These are phyloP conservation scores for Teunomyces barrocoloradensis DNA, from an alignment of 805 yeast genomes.

Conservation along the genomic window DNA sequence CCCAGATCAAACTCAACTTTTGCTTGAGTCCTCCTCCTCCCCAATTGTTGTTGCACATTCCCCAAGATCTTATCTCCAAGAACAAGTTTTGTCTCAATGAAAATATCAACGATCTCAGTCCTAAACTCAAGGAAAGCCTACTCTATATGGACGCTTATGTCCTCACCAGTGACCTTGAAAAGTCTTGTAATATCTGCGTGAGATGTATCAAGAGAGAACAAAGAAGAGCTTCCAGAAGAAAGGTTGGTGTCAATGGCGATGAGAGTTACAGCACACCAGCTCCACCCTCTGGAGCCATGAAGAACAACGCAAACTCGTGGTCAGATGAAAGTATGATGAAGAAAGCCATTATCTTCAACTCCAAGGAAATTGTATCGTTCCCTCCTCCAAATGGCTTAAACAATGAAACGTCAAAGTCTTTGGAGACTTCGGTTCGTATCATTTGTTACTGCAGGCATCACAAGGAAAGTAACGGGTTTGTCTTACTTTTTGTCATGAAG, in stretches of 20 bases:
- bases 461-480: constrained; percentile 82
- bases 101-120: constrained; percentile 43
- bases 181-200: constrained; percentile 72
- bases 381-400: constrained; percentile 55
- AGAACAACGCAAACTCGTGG: constrained; percentile 62
- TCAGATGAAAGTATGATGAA: constrained; percentile 75
- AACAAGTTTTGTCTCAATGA: constrained; percentile 71
- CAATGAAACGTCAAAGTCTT: constrained; percentile 30
- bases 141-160: constrained; percentile 77
- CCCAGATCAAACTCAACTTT: constrained; percentile 81
- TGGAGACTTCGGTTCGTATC: constrained; percentile 66
- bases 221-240: constrained; percentile 90
- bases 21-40: constrained; percentile 74
- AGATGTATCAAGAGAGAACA: constrained; percentile 91
- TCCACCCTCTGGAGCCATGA: constrained; percentile 26
- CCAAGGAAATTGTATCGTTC: constrained; percentile 79
- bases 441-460: constrained; percentile 98
- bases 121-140: constrained; percentile 47
- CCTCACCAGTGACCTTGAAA: constrained; percentile 50
- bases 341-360: constrained; percentile 86
- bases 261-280: constrained; percentile 6
- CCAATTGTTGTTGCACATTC: constrained; percentile 71
- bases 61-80: constrained; percentile 84
- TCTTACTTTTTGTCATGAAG: constrained; percentile 63
- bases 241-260: constrained; percentile 48